Evolutionary conservation across 2,329 filamentous ascomycete genomes (phyloP), one percentile per base, ranked within the genome.

Genomic region (Cercospora sesami): DNA sequence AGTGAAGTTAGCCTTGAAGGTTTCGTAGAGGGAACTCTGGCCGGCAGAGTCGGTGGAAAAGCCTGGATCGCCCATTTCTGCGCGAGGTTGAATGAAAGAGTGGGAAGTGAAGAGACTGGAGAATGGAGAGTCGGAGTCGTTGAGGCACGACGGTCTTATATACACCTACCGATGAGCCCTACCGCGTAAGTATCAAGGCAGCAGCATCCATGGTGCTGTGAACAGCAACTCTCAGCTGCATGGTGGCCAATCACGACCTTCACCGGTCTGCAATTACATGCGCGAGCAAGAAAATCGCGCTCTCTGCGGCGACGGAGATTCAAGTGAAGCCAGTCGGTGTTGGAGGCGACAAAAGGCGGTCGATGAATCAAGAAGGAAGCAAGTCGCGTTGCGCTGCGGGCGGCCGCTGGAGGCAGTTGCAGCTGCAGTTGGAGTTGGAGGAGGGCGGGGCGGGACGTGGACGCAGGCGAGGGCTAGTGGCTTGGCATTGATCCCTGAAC

Each of bases 1-100:
- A 6, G 69, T 67, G 42, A 66, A 64, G 26, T 58, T 51, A 8
- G 65, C 28, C 45, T 65, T 68, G 39, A 60, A 66, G 5, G 51
- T 48, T 39, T 67, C 48, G n/a, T 68, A 71, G 28, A 68, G 33
- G 10, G 60, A 59, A 14, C 10, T 45, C 31, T 58, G 59, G 7
- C 51, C 39, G 14, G 53, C 26, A n/a, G 59, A 31, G 16, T 39
- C 36, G 42, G n/a, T 65, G 58, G 51, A 28, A 21, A 28, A 2
- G 21, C 31, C 64, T 5, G 55, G 36, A 42, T 66, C 58, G 64
- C 58, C 58, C 62, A 64, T 64, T 8, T 18, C 26, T 58, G 62
- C 53, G 14, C 23, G 23, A 18, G 14, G 45, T 36, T 36, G 39
- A 16, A 42, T 14, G 58, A 42, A 42, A 4, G 18, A 31, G 26